Conservation (phyloP, 1,284 basidiomycete genomes). For the Ustilago loliicola region DNA sequence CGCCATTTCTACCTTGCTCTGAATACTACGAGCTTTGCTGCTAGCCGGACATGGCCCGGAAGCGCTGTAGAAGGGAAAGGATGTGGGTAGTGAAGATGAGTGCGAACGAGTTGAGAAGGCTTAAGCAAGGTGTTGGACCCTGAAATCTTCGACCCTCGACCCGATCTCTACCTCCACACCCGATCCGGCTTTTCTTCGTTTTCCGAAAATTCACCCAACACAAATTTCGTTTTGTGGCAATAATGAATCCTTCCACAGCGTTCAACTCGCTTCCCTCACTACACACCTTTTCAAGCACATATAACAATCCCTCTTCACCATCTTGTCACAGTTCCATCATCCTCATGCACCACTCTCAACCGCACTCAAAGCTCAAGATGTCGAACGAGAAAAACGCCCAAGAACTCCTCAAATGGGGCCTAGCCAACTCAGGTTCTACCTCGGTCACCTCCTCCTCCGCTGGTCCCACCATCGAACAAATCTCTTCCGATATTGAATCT, state of each 20-base stretch:
- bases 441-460: conserved; percentile 15
- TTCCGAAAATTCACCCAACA: not conserved
- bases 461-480: conserved; percentile 51
- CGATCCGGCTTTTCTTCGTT: conserved; percentile 17
- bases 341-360: not conserved
- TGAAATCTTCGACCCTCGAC: conserved; percentile 12
- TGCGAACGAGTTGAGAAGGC: not conserved
- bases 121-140: conserved; percentile 21
- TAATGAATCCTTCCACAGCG: conserved; percentile 13
- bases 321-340: not conserved
- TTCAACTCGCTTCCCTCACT: conserved; percentile 28
- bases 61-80: not conserved
- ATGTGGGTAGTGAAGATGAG: conserved; percentile 3
- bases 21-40: no score
- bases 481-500: conserved; percentile 56
- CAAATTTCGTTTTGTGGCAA: conserved; percentile 20
- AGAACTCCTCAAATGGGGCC: conserved; percentile 66
- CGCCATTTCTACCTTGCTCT: no score
- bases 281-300: not conserved
- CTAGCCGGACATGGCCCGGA: no score
- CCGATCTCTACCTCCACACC: conserved; percentile 39
- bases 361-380: conserved; percentile 25
- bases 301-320: not conserved
- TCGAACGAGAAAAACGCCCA: conserved; percentile 60
- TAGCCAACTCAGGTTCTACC: conserved; percentile 43